These are phyloP conservation scores for Bipolaris victoriae DNA, from an alignment of 2,329 filamentous ascomycete genomes.

Conservation along the genomic window DNA sequence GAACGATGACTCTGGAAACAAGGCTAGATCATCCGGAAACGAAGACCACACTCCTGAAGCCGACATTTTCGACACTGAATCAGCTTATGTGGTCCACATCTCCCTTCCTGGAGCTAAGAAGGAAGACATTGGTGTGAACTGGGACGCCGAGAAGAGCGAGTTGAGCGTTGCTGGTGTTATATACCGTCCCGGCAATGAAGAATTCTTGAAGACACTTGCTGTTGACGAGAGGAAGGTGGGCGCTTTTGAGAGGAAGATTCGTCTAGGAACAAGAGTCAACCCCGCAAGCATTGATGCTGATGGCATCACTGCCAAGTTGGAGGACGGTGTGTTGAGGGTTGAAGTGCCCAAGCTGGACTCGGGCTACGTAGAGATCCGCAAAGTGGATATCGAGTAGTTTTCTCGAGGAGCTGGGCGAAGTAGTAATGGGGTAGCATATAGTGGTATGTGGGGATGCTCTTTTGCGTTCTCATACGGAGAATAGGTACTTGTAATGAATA, in stretches of 20 bases:
- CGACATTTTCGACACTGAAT: conserved; percentile 75
- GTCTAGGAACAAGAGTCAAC: conserved; percentile 61
- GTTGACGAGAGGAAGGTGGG: conserved; percentile 74
- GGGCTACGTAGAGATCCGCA: conserved; percentile 64
- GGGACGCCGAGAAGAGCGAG: conserved; percentile 70
- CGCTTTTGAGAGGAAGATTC: conserved; percentile 73
- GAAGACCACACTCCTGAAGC: conserved; percentile 67
- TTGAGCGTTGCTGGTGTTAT: conserved; percentile 75
- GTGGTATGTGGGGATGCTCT: neutral
- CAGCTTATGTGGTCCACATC: conserved; percentile 68
- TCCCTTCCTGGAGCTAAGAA: conserved; percentile 81
- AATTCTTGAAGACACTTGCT: conserved; percentile 67
- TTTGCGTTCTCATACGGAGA: neutral
- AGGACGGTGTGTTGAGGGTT: conserved; percentile 78
- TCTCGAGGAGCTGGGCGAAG: no score
- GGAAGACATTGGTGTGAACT: conserved; percentile 77
- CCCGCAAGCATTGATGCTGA: conserved; percentile 70
- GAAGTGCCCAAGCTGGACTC: conserved; percentile 73
- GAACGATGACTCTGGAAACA: conserved; percentile 19
- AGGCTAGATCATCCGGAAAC: conserved; percentile 19
- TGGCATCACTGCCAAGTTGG: conserved; percentile 74
- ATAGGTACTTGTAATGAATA: no score
- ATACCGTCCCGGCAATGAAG: conserved; percentile 72
- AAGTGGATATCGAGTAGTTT: conserved; percentile 57
- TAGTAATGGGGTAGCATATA: neutral